Conservation (phyloP, 2,329 filamentous ascomycete species). For the Elsinoe necatrix region DNA sequence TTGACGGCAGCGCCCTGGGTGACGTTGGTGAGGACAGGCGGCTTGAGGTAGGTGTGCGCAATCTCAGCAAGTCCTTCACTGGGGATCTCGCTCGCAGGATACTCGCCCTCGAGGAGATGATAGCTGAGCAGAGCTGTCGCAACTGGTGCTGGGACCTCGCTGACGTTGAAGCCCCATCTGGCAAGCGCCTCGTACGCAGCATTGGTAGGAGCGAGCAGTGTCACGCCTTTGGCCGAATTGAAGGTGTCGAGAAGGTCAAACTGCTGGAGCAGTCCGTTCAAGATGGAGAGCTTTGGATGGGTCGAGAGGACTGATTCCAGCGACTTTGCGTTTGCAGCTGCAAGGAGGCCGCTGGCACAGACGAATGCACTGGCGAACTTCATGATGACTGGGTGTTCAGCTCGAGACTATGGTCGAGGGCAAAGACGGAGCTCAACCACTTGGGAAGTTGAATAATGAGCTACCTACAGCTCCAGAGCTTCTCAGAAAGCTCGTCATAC, state of each 20-base stretch:
- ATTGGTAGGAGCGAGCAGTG: conserved; percentile 19
- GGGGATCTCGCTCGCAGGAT: conserved; percentile 14
- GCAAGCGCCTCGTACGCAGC: conserved; percentile 13
- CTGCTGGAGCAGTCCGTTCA: conserved; percentile 18
- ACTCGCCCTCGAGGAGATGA: conserved; percentile 17
- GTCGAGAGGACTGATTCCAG: conserved; percentile 11
- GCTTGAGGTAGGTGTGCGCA: conserved; percentile 17
- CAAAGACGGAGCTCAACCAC: neutral
- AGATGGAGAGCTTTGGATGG: conserved; percentile 16
- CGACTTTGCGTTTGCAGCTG: neutral
- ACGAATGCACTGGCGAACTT: neutral
- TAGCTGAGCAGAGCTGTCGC: conserved; percentile 20
- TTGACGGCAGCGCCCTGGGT: conserved; percentile 19
- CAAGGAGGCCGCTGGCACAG: neutral
- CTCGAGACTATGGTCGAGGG: neutral
- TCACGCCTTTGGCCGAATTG: conserved; percentile 15
- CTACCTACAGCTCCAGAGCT: neutral
- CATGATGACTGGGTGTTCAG: neutral
- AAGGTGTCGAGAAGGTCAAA: conserved; percentile 18
- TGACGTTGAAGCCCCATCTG: conserved; percentile 20
- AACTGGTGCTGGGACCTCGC: conserved; percentile 18
- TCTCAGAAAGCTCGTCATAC: neutral
- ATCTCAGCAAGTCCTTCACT: conserved; percentile 8
- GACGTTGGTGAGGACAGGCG: conserved; percentile 17
- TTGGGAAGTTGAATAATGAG: neutral